Percentiles rank a stretch among this genome's conserved stretches.
Evolutionary conservation across 2,329 filamentous ascomycete species (phyloP).

Genomic region (Myriosclerotinia duriaeana): DNA sequence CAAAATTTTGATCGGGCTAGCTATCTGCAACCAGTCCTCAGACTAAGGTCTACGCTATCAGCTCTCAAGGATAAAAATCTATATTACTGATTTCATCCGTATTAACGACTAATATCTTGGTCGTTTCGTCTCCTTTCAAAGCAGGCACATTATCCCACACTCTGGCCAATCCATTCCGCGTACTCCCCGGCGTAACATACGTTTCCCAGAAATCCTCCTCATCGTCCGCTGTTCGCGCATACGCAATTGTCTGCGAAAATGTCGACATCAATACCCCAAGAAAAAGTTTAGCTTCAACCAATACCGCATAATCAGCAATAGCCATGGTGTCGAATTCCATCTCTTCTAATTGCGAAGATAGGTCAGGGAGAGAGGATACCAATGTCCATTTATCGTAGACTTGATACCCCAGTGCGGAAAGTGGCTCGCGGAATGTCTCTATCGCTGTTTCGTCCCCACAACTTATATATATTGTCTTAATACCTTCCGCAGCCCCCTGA

Average conservation of each 20-base stretch:
- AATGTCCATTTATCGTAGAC: conserved; percentile 32
- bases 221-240: conserved; percentile 28
- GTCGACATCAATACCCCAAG: conserved; percentile 32
- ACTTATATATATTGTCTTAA: conserved; percentile 32
- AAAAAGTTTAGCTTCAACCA: conserved; percentile 30
- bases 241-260: conserved; percentile 32
- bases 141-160: conserved; percentile 18
- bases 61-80: conserved; percentile 30
- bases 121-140: conserved; percentile 30
- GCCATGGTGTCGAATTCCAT: conserved; percentile 31
- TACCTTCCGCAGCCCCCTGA: neutral
- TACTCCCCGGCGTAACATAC: conserved; percentile 31
- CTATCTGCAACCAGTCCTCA: neutral
- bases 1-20: neutral
- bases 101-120: conserved; percentile 34
- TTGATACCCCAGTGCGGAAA: conserved; percentile 27
- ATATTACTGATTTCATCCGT: conserved; percentile 30
- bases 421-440: conserved; percentile 25
- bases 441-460: conserved; percentile 31
- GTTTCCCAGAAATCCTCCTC: conserved; percentile 28
- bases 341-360: conserved; percentile 19
- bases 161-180: conserved; percentile 12
- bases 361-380: neutral
- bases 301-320: conserved; percentile 32
- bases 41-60: neutral